Evolutionary conservation across 2,329 filamentous ascomycete species (phyloP), one percentile per base, ranked within the genome.

Genomic region (Neonectria coccinea): DNA sequence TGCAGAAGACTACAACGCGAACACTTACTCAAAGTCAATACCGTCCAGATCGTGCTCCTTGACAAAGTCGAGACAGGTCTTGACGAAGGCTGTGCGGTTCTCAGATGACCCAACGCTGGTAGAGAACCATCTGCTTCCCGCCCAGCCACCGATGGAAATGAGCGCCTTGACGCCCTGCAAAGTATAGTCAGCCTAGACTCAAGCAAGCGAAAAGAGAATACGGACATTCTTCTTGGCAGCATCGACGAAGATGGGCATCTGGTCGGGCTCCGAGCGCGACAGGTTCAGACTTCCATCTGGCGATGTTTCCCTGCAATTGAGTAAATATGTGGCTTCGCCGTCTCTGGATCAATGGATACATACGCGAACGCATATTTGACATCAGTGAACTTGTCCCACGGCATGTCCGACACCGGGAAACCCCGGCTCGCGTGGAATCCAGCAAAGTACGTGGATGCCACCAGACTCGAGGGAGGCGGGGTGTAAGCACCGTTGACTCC

Each of bases 321-420:
- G 36, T 67, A 8, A 67, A 58, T 27, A 12, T 54, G 12, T 27
- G 3, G 14, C 10, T 47, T 22, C 11, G 11, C 14, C 12, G n/a
- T 9, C 18, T 36, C 3, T 10, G 8, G 16, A 6, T 12, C 5
- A 14, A n/a, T 8, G 27, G 25, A 7, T 10, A 66, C 67, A 6
- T 69, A 69, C 67, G 69, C 69, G n/a, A 71, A 71, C 0, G 69
- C 64, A n/a, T 69, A 71, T 25, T 71, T 71, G 4, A 33, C 69
- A 11, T 71, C 69, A 16, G 69, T 71, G 11, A 41, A 71, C 59
- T 72, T 71, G 16, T 62, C 27, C 69, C 69, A 71, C 22, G 61
- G 54, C 60, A 71, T 72, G 8, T 54, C 59, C 16, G 55, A 59
- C 18, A 71, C 53, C 1, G 69, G 69, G 42, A 67, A 70, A 16